These are phyloP conservation scores for Cylindrotheca fusiformis DNA, from an alignment of 108 stramenopile species.

Conservation along the genomic window DNA sequence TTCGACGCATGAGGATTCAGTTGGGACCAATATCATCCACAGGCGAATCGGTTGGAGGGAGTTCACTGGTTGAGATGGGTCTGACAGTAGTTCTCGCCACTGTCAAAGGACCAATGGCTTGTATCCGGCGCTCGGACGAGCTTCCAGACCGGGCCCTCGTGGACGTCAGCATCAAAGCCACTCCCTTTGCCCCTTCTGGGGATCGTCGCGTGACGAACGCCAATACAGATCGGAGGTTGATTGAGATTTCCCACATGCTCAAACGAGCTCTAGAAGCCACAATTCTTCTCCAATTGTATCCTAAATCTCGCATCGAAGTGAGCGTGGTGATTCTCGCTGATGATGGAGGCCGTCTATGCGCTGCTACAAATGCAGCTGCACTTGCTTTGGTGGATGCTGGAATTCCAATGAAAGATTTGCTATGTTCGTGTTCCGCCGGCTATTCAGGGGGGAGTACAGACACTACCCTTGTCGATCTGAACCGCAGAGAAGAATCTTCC, in stretches of 20 bases:
- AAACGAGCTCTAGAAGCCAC: conserved; percentile 78
- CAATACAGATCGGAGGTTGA: conserved; percentile 69
- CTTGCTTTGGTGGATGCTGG: conserved; percentile 81
- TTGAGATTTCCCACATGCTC: conserved; percentile 72
- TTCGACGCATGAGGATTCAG: conserved; percentile 74
- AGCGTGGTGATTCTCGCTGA: conserved; percentile 72
- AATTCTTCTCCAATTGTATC: conserved; percentile 75
- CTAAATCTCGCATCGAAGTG: conserved; percentile 71
- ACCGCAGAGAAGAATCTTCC: conserved; percentile 62
- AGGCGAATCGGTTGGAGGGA: conserved; percentile 37
- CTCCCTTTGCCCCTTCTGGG: conserved; percentile 68
- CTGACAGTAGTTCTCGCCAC: conserved; percentile 72
- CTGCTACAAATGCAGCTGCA: conserved; percentile 85
- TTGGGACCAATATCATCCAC: conserved; percentile 51
- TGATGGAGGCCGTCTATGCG: conserved; percentile 82
- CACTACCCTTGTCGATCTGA: conserved; percentile 76
- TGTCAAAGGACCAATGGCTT: conserved; percentile 65
- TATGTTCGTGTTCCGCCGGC: conserved; percentile 84
- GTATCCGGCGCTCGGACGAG: conserved; percentile 71
- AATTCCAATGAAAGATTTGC: conserved; percentile 79
- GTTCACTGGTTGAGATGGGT: conserved; percentile 81
- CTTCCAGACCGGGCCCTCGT: conserved; percentile 68
- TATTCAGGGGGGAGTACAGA: conserved; percentile 43
- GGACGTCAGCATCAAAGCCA: conserved; percentile 58
- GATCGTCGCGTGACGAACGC: conserved; percentile 73